Evolutionary conservation across 441 rosid genomes (phyloP).

Genomic region (Aquilaria agallochum): DNA sequence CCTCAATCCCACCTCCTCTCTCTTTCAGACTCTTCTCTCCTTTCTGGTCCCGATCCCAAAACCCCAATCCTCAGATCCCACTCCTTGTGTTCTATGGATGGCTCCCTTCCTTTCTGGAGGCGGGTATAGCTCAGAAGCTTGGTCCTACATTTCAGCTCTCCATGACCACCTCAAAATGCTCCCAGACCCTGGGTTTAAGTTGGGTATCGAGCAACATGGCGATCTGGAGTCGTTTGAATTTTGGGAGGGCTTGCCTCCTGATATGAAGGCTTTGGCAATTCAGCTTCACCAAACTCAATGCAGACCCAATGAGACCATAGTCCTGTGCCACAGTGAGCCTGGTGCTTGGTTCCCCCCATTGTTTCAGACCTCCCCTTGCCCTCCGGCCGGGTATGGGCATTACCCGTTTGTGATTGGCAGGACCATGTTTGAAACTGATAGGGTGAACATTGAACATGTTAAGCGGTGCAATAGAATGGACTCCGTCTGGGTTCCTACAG

Average conservation of each 20-base stretch:
- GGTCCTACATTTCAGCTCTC: constrained; percentile 73
- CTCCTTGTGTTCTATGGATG: constrained; percentile 86
- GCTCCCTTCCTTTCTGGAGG: constrained; percentile 92
- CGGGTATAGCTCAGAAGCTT: constrained; percentile 89
- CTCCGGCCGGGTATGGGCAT: constrained; percentile 53
- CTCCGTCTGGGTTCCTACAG: constrained; percentile 85
- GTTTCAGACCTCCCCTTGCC: constrained; percentile 77
- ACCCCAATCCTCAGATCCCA: constrained; percentile 18
- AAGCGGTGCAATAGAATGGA: constrained; percentile 67
- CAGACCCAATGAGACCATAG: constrained; percentile 53
- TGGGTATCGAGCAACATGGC: constrained; percentile 74
- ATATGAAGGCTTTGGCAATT: constrained; percentile 38
- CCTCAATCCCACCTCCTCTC: constrained; percentile 25
- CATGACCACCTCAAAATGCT: constrained; percentile 18
- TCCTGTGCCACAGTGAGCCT: constrained; percentile 88
- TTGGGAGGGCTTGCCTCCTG: constrained; percentile 65
- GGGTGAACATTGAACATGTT: constrained; percentile 56
- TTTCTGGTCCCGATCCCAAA: constrained; percentile 15
- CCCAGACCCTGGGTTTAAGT: constrained; percentile 32
- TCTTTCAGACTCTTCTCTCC: constrained; percentile 23
- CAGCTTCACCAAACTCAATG: constrained; percentile 51
- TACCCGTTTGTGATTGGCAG: constrained; percentile 60
- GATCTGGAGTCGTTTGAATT: constrained; percentile 59
- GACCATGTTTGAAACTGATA: constrained; percentile 91
- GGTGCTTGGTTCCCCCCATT: constrained; percentile 93